phyloP scores from a whole-genome alignment of 208 protist species.

The Leishmania braziliensis region DNA sequence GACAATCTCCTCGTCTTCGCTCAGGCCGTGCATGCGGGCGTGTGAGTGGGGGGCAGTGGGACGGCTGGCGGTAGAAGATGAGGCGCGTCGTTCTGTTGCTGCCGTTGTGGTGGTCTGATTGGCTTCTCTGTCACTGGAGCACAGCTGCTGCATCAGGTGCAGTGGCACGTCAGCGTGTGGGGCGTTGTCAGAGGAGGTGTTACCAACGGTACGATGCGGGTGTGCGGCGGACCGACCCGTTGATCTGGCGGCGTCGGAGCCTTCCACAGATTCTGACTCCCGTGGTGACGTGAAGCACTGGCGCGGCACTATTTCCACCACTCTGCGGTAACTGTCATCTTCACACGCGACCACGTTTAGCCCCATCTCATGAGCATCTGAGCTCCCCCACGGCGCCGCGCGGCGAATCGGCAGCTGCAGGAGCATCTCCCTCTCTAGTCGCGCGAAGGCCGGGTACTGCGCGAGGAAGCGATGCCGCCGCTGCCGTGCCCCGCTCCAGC shows the following conservation, averaged over 20 bases:
- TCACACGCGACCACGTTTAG: background rate
- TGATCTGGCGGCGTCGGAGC: background rate
- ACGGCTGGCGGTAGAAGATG: background rate
- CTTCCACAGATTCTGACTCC: background rate
- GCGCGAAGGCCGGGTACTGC: background rate
- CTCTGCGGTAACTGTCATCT: background rate
- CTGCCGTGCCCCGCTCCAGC: constrained; percentile 27
- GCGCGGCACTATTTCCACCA: background rate
- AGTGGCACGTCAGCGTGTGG: background rate
- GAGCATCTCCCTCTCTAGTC: background rate
- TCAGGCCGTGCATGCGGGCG: background rate
- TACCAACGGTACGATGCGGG: too few relatives aligned
- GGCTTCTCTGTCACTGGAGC: background rate
- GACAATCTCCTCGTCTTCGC: background rate
- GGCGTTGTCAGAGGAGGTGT: background rate
- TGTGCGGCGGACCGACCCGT: too few relatives aligned
- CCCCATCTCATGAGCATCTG: background rate
- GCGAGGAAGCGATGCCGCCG: constrained; percentile 14
- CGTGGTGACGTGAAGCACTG: background rate
- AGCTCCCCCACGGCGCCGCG: background rate
- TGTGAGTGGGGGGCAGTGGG: background rate
- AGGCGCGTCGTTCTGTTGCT: background rate
- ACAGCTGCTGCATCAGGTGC: background rate
- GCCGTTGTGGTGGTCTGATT: background rate
- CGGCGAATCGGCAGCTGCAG: background rate